Percentiles rank a stretch among this genome's conserved stretches.
These are phyloP conservation scores for Silybum marianum DNA, from an alignment of 129 eudicot species.

Conservation along the genomic window DNA sequence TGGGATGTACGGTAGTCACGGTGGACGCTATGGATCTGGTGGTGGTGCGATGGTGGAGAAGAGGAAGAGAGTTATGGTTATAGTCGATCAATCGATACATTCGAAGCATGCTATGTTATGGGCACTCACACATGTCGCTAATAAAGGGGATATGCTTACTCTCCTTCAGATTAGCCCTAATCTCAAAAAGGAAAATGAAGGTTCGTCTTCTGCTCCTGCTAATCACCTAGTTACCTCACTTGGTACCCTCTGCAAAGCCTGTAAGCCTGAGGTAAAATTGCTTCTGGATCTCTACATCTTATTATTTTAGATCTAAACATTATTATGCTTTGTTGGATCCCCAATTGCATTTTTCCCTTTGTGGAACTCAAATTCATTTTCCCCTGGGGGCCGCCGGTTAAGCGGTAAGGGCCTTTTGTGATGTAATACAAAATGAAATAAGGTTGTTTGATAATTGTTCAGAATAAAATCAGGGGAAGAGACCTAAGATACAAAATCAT, in stretches of 20 bases:
- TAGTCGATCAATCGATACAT: slow-evolving; percentile 74
- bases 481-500: no score
- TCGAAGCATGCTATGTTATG: slow-evolving; percentile 94
- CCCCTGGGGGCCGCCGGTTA: no score
- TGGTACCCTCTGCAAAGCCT: slow-evolving; percentile 83
- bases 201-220: slow-evolving; percentile 19
- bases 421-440: no score
- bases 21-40: slow-evolving; percentile 20
- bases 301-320: not conserved
- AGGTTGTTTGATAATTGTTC: no score
- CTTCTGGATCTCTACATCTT: not conserved
- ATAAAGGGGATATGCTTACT: slow-evolving; percentile 83
- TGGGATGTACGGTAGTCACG: slow-evolving; percentile 17
- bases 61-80: slow-evolving; percentile 91
- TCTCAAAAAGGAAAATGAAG: not conserved
- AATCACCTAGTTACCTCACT: slow-evolving; percentile 59
- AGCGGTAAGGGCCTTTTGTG: no score
- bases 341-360: not conserved
- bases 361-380: not conserved
- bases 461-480: no score
- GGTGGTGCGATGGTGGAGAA: slow-evolving; percentile 25
- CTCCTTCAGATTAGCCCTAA: slow-evolving; percentile 62
- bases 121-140: slow-evolving; percentile 93
- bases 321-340: slow-evolving; percentile 1
- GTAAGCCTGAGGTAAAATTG: slow-evolving; percentile 75